phyloP scores from a whole-genome alignment of 1,284 basidiomycete species.

The Filobasidium uniguttulatum region DNA sequence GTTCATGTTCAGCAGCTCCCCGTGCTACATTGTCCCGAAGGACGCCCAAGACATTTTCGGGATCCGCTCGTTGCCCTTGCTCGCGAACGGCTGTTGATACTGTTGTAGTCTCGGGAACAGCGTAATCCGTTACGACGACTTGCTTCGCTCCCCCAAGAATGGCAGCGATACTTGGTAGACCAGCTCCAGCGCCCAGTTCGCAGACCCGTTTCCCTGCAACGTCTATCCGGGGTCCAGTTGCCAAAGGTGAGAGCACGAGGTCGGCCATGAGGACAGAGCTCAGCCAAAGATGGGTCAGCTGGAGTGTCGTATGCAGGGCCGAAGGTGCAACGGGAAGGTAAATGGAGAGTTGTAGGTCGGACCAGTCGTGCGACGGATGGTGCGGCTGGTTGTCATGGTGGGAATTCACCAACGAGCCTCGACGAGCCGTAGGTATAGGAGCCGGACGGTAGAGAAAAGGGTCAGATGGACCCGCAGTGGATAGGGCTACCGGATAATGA shows the following conservation, averaged over 20 bases:
- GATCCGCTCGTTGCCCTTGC: background rate
- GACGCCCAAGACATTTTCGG: constrained; percentile 9
- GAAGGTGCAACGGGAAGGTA: constrained; percentile 26
- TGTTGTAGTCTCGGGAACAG: constrained; percentile 20
- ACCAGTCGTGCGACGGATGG: no score
- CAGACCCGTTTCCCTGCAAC: constrained; percentile 17
- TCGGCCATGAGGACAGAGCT: constrained; percentile 31
- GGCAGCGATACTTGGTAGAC: constrained; percentile 26
- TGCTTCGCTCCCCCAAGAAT: constrained; percentile 9
- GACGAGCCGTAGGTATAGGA: background rate
- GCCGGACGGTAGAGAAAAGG: constrained; percentile 13
- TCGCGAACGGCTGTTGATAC: background rate
- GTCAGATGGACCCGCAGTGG: constrained; percentile 4
- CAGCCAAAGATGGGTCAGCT: constrained; percentile 35
- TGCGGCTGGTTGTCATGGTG: background rate
- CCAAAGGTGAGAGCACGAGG: constrained; percentile 17
- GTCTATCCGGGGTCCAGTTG: constrained; percentile 9
- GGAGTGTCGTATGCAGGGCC: constrained; percentile 26
- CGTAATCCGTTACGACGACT: constrained; percentile 33
- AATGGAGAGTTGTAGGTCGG: constrained; percentile 17
- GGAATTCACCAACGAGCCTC: background rate
- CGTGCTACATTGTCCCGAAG: constrained; percentile 11
- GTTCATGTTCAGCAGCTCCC: background rate
- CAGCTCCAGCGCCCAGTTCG: constrained; percentile 33
- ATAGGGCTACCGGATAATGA: constrained; percentile 12